Evolutionary conservation across 495 filamentous ascomycete species (phyloP), one percentile per base, ranked within the genome.

Genomic region (Aspergillus biplanus): DNA sequence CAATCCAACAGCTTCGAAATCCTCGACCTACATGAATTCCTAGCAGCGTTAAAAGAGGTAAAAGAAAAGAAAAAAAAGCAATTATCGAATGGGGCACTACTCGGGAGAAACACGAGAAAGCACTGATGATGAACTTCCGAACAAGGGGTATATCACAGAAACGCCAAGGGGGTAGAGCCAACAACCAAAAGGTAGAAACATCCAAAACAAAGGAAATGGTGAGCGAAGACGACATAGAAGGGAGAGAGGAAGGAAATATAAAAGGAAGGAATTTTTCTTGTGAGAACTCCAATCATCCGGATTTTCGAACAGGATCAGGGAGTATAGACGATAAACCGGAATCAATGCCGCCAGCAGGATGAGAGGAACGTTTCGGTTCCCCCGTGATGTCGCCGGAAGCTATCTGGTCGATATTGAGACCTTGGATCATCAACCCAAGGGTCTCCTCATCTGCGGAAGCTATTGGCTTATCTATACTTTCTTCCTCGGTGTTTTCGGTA

Each of bases 61-160:
- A 44, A 18, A 49, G 46, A 63, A 39, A 49, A 57, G 47, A 57
- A 63, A 48, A 52, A 57, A 50, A 50, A 54, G 53, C 49, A 27
- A 27, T 27, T 27, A 27, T 27, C 21, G 52, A 54, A 63, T 56
- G 44, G 49, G 44, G 57, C 61, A 18, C 1, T 2, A 27, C 21
- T 27, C 21, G 21, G 21, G 21, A 27, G 21, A 27, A 27, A 27
- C 21, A 47, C 52, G 27, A 32, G 11, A 35, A 37, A 37, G 18
- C 33, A 35, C 4, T 12, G n/a, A n/a, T 44, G 39, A 44, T n/a
- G 52, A 56, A 18, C 48, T 63, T 47, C 53, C 27, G 55, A 57
- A 57, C 61, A 63, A 50, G 42, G 77, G 78, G 78, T 80, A 80
- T 80, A 80, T 80, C 78, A 77, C 74, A 78, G 75, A 61, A 80